Percentiles rank a stretch among this genome's conserved stretches.
phyloP scores from a whole-genome alignment of 2,329 filamentous ascomycete species.

The Aspergillus fijiensis region DNA sequence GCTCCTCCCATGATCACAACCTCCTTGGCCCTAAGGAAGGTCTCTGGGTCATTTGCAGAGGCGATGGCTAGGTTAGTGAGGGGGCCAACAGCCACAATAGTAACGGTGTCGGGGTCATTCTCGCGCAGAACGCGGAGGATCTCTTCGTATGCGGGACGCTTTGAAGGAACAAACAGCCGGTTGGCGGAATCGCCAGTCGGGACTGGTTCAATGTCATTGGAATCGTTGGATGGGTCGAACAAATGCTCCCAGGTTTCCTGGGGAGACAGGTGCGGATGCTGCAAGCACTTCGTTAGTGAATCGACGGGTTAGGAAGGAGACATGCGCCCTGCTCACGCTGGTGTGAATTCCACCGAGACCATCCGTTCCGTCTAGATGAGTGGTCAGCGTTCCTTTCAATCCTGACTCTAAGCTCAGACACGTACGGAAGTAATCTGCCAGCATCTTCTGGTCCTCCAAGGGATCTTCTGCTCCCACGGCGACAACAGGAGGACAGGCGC shows the following conservation, averaged over 20 bases:
- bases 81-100: constrained; percentile 86
- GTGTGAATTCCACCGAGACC: constrained; percentile 73
- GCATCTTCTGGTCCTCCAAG: constrained; percentile 75
- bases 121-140: constrained; percentile 83
- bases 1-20: constrained; percentile 94
- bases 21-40: constrained; percentile 85
- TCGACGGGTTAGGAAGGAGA: background rate
- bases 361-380: constrained; percentile 65
- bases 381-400: background rate
- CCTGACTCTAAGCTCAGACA: constrained; percentile 35
- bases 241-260: constrained; percentile 71
- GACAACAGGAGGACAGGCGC: constrained; percentile 73
- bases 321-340: constrained; percentile 34
- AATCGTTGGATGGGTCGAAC: constrained; percentile 54
- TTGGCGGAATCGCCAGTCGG: constrained; percentile 35
- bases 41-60: constrained; percentile 81
- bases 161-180: constrained; percentile 72
- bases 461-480: constrained; percentile 85
- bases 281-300: constrained; percentile 19
- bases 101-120: constrained; percentile 79
- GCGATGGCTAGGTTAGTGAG: constrained; percentile 92
- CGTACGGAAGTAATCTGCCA: constrained; percentile 82
- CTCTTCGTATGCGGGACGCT: constrained; percentile 72
- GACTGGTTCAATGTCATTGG: constrained; percentile 51
- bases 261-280: constrained; percentile 72